Percentiles rank a stretch among this genome's conserved stretches.
phyloP scores from a whole-genome alignment of 257 asterid genomes.

The Anisodus acutangulus region DNA sequence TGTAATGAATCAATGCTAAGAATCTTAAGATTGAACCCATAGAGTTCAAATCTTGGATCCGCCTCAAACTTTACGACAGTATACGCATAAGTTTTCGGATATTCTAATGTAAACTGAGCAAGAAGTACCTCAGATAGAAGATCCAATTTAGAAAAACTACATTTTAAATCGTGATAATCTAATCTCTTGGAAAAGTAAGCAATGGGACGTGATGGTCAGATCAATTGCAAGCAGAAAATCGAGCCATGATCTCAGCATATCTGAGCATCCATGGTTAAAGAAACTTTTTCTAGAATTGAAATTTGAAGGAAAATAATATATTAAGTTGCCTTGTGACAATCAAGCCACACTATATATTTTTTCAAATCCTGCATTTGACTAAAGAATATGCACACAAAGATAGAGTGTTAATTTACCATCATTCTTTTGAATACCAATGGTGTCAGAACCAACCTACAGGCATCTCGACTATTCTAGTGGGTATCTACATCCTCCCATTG shows the following conservation, averaged over 20 bases:
- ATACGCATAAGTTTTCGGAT: background rate
- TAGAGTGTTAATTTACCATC: conserved; percentile 1
- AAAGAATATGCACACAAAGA: background rate
- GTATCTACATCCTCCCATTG: background rate
- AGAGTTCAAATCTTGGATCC: too few species aligned
- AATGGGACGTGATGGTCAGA: background rate
- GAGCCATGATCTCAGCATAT: background rate
- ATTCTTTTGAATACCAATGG: background rate
- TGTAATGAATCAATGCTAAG: too few species aligned
- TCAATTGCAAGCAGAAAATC: conserved; percentile 12
- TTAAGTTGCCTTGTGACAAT: background rate
- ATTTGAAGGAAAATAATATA: background rate
- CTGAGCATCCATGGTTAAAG: background rate
- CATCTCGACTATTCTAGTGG: background rate
- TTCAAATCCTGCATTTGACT: background rate
- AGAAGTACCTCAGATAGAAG: background rate
- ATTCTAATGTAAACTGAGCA: background rate
- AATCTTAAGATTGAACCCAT: too few species aligned
- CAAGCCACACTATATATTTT: background rate
- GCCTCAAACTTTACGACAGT: background rate
- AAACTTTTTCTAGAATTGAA: background rate
- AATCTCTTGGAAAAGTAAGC: conserved; percentile 15
- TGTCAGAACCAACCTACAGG: background rate
- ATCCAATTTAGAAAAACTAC: background rate
- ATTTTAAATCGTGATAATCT: background rate